Evolutionary conservation across 306 rosid genomes (phyloP).

Genomic region (Malus asiatica): DNA sequence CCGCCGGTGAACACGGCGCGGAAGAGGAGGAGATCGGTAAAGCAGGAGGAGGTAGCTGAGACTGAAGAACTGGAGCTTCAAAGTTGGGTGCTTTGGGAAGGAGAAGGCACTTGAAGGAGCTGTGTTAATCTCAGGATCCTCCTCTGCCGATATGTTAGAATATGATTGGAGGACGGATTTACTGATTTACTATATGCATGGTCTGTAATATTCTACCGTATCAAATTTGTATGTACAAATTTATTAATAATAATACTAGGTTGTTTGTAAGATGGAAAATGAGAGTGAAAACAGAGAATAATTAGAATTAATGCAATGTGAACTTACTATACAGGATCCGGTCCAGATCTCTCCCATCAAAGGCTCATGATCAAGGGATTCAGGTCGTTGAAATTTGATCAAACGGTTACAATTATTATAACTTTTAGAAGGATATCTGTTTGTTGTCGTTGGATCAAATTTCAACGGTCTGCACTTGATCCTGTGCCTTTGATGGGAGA

Average conservation of each 20-base stretch:
- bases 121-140: background rate
- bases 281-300: background rate
- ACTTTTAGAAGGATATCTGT: fast-evolving
- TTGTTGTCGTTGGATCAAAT: no score
- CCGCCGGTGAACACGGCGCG: constrained; percentile 33
- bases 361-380: no score
- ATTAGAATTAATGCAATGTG: background rate
- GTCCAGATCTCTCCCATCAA: no score
- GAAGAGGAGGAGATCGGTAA: constrained; percentile 38
- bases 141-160: background rate
- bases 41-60: constrained; percentile 1
- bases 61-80: constrained; percentile 9
- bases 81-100: constrained; percentile 11
- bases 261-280: background rate
- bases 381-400: no score
- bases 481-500: no score
- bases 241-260: background rate
- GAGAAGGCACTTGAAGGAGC: background rate
- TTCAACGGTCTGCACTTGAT: no score
- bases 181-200: background rate
- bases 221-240: background rate
- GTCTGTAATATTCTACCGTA: no score
- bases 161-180: background rate
- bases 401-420: no score
- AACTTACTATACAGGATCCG: background rate